Evolutionary conservation across 2,329 filamentous ascomycete genomes (phyloP).

Genomic region (Septoria petroselini): DNA sequence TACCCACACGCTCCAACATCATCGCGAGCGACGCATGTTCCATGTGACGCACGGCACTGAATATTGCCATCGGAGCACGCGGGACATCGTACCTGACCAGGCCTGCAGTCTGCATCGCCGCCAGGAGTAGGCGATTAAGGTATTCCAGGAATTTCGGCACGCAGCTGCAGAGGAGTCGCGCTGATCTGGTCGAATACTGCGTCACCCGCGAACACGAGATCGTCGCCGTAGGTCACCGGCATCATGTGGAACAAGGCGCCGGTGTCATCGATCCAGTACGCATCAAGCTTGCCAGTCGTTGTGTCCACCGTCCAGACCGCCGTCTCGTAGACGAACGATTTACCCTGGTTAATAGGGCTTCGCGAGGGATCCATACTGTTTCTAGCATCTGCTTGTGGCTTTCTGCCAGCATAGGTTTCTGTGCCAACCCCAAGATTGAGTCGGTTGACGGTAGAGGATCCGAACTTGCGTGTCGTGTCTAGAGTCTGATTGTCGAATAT

Average conservation of each 20-base stretch:
- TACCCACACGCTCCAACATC: slow-evolving; percentile 1
- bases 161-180: neutral
- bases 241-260: neutral
- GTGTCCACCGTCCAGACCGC: neutral
- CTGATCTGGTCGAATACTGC: slow-evolving; percentile 1
- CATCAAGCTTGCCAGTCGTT: neutral
- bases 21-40: slow-evolving; percentile 2
- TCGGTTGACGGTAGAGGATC: neutral
- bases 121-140: neutral
- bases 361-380: slow-evolving; percentile 1
- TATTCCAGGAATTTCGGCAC: neutral
- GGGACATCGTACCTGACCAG: neutral
- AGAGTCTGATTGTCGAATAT: neutral
- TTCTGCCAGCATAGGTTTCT: neutral
- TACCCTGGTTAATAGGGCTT: neutral
- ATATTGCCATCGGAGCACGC: slow-evolving; percentile 1
- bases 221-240: neutral
- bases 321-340: slow-evolving; percentile 1
- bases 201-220: neutral
- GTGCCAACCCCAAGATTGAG: neutral
- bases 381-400: neutral
- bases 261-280: slow-evolving; percentile 1
- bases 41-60: neutral
- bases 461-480: neutral
- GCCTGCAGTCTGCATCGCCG: neutral